Evolutionary conservation across 2,329 filamentous ascomycete species (phyloP).

Genomic region (Xylariaceae sp.): DNA sequence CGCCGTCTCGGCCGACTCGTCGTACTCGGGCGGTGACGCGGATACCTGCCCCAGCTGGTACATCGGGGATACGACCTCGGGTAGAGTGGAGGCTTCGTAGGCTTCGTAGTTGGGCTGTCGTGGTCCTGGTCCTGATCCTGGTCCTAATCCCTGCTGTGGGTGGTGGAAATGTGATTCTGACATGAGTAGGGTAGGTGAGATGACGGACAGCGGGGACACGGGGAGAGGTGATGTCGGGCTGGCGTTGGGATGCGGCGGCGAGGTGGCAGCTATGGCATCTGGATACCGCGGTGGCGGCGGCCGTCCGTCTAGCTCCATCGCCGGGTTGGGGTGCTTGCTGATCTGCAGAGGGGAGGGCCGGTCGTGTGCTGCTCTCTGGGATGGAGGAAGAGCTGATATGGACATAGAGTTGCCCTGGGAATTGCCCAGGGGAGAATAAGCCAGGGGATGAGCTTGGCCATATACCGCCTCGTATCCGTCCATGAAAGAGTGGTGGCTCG

Average conservation of each 20-base stretch:
- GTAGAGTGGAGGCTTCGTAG: background rate
- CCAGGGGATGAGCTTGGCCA: background rate
- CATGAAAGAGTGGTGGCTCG: background rate
- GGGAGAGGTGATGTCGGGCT: slow-evolving; percentile 18
- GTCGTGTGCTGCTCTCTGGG: background rate
- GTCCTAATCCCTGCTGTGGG: background rate
- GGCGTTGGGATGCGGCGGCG: background rate
- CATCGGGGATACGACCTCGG: slow-evolving; percentile 25
- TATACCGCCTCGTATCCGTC: slow-evolving; percentile 4
- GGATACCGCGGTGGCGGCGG: slow-evolving; percentile 26
- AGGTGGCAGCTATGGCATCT: slow-evolving; percentile 1
- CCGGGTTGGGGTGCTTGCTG: background rate
- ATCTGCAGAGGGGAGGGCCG: background rate
- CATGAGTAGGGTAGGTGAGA: background rate
- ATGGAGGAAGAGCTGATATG: background rate
- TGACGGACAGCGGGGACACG: slow-evolving; percentile 20
- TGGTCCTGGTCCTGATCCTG: background rate
- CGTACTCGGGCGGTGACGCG: slow-evolving; percentile 24
- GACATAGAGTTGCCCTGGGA: background rate
- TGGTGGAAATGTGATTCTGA: background rate
- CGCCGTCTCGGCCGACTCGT: slow-evolving; percentile 19
- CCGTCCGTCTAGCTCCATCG: slow-evolving; percentile 12
- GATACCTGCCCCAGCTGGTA: slow-evolving; percentile 27
- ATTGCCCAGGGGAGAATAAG: background rate
- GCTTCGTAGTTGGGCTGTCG: slow-evolving; percentile 8